These are phyloP conservation scores for Yarrowia sp. DNA, from an alignment of 805 yeast species.

Conservation along the genomic window DNA sequence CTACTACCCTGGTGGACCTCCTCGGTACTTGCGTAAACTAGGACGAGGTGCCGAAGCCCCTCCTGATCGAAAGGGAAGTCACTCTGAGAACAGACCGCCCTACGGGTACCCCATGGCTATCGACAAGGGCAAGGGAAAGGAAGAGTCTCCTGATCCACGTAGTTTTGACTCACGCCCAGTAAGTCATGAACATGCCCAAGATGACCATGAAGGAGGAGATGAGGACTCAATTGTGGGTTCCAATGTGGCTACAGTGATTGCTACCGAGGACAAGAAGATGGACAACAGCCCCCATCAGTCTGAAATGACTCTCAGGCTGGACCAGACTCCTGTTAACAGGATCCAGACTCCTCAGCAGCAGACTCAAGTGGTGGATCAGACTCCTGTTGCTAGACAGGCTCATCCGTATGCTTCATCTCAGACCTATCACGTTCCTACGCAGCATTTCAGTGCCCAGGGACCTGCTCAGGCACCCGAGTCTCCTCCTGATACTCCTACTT, in stretches of 20 bases:
- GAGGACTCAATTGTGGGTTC: slow-evolving; percentile 11
- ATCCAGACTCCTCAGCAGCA: too few species aligned
- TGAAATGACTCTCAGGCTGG: slow-evolving; percentile 18
- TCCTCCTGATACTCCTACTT: slow-evolving; percentile 23
- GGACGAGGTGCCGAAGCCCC: slow-evolving; percentile 18
- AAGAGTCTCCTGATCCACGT: slow-evolving; percentile 6
- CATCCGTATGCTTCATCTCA: slow-evolving; percentile 11
- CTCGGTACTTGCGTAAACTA: slow-evolving; percentile 13
- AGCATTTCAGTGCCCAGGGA: background rate
- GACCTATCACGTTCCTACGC: slow-evolving; percentile 12
- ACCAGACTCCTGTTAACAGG: too few species aligned
- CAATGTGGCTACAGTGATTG: slow-evolving; percentile 19
- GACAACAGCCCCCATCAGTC: slow-evolving; percentile 18
- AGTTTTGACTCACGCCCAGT: slow-evolving; percentile 35
- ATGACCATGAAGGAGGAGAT: background rate
- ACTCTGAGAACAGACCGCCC: slow-evolving; percentile 17
- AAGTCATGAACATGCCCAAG: slow-evolving; percentile 7
- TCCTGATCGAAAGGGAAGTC: slow-evolving; percentile 2
- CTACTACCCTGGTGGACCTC: slow-evolving; percentile 30
- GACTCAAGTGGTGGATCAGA: background rate
- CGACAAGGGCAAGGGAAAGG: slow-evolving; percentile 23
- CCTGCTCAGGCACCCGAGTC: slow-evolving; percentile 2
- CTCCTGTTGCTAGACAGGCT: background rate
- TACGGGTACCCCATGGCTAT: slow-evolving; percentile 24
- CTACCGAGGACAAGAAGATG: background rate